Evolutionary conservation across 306 rosid genomes (phyloP), one percentile per base, ranked within the genome.

Genomic region (Cucurbita moschata): DNA sequence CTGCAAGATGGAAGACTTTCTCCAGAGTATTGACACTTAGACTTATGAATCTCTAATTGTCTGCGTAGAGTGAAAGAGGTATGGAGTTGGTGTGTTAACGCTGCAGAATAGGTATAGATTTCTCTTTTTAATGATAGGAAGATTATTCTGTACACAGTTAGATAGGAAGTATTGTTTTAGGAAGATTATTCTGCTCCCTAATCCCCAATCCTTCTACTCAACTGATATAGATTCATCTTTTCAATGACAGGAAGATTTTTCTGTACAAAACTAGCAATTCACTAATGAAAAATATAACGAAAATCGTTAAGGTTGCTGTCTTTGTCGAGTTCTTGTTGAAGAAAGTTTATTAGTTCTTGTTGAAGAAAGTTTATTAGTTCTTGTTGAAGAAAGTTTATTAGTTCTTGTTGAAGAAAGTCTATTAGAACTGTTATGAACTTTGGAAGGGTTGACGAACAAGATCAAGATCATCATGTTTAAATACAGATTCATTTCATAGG

Each of bases 1-100:
- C 99, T 94, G 57, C 98, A 94, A 39, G 97, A 94, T 79, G 79
- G 78, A 60, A 89, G 89, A 42, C 87, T 88, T 68, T 61, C 88
- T 75, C 74, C 87, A 50, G 81, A 78, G 76, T 75, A 75, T 87
- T 70, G 81, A 80, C 77, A 65, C 71, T 74, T 58, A 44, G 56
- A 56, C 69, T 74, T 58, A 15, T 23, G 38, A 23, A 47, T 23
- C 12, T 69, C 12, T 69, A 47, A 47, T 35, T 69, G 54, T 69
- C 43, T 26, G 57, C 18, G 23, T 69, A 4, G 4, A 43, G n/a
- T 69, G 10, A 21, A 49, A 26, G 49, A 5, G 19, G 7, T 14
- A 14, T 23, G 73, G 47, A 68, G 23, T 68, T 13, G 73, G 10
- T 11, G 2, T 7, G 58, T 44, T 49, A 58, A 49, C 12, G 7